Percentiles rank a stretch among this genome's conserved stretches.
Evolutionary conservation across 108 stramenopile species (phyloP).

Genomic region (Aurantiochytrium sp.): DNA sequence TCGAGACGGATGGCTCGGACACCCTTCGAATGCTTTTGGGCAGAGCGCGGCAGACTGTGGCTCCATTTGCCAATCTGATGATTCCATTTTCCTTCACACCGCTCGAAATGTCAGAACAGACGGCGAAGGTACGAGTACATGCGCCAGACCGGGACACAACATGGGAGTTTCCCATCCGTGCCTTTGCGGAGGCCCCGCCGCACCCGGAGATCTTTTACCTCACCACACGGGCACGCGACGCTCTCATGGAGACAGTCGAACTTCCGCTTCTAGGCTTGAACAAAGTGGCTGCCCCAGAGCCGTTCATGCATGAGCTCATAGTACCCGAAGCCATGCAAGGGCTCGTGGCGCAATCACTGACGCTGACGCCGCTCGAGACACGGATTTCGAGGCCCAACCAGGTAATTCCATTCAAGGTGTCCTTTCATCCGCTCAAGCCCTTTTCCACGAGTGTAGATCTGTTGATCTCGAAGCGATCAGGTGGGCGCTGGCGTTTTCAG

Average conservation of each 20-base stretch:
- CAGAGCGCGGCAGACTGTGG: slow-evolving; percentile 21
- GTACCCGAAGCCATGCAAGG: not conserved
- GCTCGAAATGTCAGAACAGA: slow-evolving; percentile 33
- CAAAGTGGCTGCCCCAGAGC: slow-evolving; percentile 26
- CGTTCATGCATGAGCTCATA: slow-evolving; percentile 25
- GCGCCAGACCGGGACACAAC: slow-evolving; percentile 22
- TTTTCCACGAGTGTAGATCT: slow-evolving; percentile 28
- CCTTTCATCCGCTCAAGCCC: slow-evolving; percentile 42
- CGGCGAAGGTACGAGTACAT: slow-evolving; percentile 25
- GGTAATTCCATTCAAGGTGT: slow-evolving; percentile 20
- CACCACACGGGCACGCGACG: slow-evolving; percentile 32
- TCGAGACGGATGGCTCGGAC: not conserved
- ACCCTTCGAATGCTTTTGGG: slow-evolving; percentile 29
- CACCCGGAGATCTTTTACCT: not conserved
- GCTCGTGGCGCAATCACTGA: not conserved
- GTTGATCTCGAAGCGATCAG: slow-evolving; percentile 29
- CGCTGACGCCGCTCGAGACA: slow-evolving; percentile 28
- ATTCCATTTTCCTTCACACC: slow-evolving; percentile 43
- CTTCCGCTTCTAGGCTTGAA: slow-evolving; percentile 32
- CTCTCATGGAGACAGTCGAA: slow-evolving; percentile 20
- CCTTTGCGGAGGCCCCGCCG: slow-evolving; percentile 40
- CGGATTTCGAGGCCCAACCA: slow-evolving; percentile 22
- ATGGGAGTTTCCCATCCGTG: slow-evolving; percentile 45
- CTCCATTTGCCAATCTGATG: slow-evolving; percentile 36
- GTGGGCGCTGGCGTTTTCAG: slow-evolving; percentile 49